Conservation (phyloP, 2,329 filamentous ascomycete genomes). For the Aspergillus calidoustus region DNA sequence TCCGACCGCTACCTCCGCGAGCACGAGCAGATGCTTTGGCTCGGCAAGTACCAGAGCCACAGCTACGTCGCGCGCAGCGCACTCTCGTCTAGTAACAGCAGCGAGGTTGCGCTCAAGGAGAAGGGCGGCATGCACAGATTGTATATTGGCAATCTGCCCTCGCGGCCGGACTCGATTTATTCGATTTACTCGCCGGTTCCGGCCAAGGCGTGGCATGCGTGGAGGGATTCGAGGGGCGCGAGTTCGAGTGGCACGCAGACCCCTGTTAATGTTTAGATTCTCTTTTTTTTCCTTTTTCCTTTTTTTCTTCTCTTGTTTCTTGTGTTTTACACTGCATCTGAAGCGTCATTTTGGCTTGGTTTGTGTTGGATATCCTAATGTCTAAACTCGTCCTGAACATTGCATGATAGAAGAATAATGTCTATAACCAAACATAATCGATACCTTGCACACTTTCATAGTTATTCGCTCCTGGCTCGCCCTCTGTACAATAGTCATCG, state of each 20-base stretch:
- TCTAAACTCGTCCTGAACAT: background rate
- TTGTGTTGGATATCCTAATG: background rate
- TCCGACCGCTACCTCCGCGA: slow-evolving; percentile 63
- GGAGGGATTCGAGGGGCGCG: slow-evolving; percentile 6
- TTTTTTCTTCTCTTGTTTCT: background rate
- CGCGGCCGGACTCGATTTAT: slow-evolving; percentile 4
- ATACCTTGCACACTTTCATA: background rate
- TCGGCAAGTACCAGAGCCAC: slow-evolving; percentile 37
- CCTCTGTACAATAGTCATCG: too few species aligned
- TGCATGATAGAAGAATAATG: background rate
- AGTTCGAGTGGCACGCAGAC: slow-evolving; percentile 6
- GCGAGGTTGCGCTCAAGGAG: slow-evolving; percentile 4
- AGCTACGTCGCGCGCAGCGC: slow-evolving; percentile 21
- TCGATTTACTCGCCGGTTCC: slow-evolving; percentile 4
- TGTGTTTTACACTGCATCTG: background rate
- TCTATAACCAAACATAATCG: background rate
- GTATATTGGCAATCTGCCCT: slow-evolving; percentile 6
- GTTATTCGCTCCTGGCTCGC: too few species aligned
- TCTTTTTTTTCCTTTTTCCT: background rate
- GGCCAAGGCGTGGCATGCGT: slow-evolving; percentile 1
- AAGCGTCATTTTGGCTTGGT: background rate
- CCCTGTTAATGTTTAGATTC: slow-evolving; percentile 1
- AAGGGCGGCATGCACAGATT: background rate
- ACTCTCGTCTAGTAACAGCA: slow-evolving; percentile 7
- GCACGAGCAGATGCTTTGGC: slow-evolving; percentile 64